These are phyloP conservation scores for Elaeis guineensis DNA, from an alignment of 176 grass and related monocot genomes.

Conservation along the genomic window DNA sequence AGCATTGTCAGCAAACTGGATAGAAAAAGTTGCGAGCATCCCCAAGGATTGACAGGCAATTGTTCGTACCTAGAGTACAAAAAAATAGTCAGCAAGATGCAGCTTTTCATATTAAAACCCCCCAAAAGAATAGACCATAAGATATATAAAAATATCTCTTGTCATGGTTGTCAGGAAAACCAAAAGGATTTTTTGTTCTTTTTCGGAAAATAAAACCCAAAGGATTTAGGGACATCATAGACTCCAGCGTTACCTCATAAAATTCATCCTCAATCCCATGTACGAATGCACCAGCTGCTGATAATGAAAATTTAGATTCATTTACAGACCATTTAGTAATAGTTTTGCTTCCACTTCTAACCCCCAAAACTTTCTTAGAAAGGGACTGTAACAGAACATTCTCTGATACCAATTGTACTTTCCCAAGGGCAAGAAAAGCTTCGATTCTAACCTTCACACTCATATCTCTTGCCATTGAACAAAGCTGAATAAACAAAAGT, in stretches of 20 bases:
- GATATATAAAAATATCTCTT: too few species aligned
- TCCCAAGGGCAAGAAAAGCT: constrained; percentile 68
- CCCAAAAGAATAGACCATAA: too few species aligned
- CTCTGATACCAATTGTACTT: constrained; percentile 48
- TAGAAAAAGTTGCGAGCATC: constrained; percentile 44
- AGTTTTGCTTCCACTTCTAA: constrained; percentile 25
- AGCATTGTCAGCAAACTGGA: constrained; percentile 52
- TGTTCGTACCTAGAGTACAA: constrained; percentile 44
- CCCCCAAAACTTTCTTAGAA: constrained; percentile 67
- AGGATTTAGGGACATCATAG: too few species aligned
- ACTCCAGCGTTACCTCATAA: constrained; percentile 38
- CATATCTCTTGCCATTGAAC: constrained; percentile 85
- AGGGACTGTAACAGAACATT: constrained; percentile 64
- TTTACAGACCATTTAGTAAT: constrained; percentile 22
- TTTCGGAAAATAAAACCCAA: too few species aligned
- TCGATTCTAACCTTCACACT: constrained; percentile 63
- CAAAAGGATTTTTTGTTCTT: too few species aligned
- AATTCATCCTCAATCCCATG: constrained; percentile 93
- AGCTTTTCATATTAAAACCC: too few species aligned
- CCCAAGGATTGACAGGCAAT: constrained; percentile 65
- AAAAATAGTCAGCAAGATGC: too few species aligned
- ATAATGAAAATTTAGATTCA: constrained; percentile 41
- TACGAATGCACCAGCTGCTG: constrained; percentile 59
- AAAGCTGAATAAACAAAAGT: constrained; percentile 51
- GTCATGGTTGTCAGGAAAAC: too few species aligned